phyloP scores from a whole-genome alignment of 2,329 filamentous ascomycete species.

The Trichoderma simmonsii region DNA sequence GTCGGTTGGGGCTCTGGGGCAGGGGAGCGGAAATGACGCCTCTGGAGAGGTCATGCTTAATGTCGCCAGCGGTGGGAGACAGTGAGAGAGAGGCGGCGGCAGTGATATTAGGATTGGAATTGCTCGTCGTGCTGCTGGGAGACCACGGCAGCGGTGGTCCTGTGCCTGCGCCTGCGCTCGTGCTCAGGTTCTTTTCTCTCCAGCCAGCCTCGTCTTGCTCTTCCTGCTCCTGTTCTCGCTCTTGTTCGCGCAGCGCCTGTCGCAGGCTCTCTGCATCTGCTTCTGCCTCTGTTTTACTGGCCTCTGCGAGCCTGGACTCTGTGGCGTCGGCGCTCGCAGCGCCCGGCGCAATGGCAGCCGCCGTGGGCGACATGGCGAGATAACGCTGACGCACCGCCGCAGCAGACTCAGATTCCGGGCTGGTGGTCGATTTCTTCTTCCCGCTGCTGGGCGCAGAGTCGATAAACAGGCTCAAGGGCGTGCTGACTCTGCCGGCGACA shows the following conservation, averaged over 20 bases:
- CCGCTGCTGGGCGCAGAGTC: constrained; percentile 22
- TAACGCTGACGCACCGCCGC: constrained; percentile 15
- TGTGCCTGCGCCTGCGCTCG: constrained; percentile 1
- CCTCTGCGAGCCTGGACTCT: neutral
- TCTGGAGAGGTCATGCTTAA: constrained; percentile 13
- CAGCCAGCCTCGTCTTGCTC: neutral
- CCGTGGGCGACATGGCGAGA: constrained; percentile 17
- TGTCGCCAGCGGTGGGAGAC: neutral
- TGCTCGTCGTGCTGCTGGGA: neutral
- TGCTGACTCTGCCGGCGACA: constrained; percentile 30
- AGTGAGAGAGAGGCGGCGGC: neutral
- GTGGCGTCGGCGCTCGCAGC: neutral
- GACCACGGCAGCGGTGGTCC: constrained; percentile 9
- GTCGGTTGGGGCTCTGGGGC: constrained; percentile 17
- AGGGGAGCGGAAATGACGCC: constrained; percentile 15
- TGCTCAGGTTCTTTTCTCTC: neutral
- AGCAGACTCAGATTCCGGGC: neutral
- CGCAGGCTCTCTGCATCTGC: neutral
- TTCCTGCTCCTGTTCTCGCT: neutral
- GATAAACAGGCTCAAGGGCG: constrained; percentile 31
- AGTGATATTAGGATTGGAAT: neutral
- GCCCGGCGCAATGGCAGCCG: neutral
- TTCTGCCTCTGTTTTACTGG: neutral
- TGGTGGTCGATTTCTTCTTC: neutral
- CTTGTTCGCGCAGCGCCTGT: neutral